These are phyloP conservation scores for Isatis lusitanica DNA, from an alignment of 441 rosid species.

Conservation along the genomic window DNA sequence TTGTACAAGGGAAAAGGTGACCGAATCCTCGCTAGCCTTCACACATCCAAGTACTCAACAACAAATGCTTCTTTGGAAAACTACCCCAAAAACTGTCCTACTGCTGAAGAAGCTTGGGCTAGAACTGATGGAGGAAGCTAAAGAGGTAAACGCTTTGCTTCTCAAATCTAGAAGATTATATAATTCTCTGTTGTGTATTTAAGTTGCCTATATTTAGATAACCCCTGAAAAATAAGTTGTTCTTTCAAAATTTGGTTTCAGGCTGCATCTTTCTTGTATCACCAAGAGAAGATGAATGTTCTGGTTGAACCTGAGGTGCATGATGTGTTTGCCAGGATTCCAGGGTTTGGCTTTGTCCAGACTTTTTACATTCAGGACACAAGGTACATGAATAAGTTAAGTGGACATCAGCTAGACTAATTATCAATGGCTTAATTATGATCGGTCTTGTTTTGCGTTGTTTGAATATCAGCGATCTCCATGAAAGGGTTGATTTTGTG, in stretches of 20 bases:
- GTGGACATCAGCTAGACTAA: slow-evolving; percentile 15
- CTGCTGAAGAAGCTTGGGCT: slow-evolving; percentile 87
- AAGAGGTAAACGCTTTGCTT: slow-evolving; percentile 60
- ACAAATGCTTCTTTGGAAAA: slow-evolving; percentile 99
- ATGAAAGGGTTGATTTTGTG: slow-evolving; percentile 95
- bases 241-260: slow-evolving; percentile 35
- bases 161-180: neutral
- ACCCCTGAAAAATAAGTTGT: slow-evolving; percentile 11
- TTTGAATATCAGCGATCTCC: slow-evolving; percentile 70
- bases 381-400: slow-evolving; percentile 50
- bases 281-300: slow-evolving; percentile 95
- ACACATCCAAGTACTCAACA: slow-evolving; percentile 99
- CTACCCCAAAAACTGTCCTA: slow-evolving; percentile 85
- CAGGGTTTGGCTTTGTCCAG: slow-evolving; percentile 96
- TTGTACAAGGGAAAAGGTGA: slow-evolving; percentile 92
- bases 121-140: slow-evolving; percentile 94
- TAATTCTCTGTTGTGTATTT: neutral
- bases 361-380: slow-evolving; percentile 97
- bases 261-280: slow-evolving; percentile 89
- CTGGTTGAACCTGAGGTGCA: slow-evolving; percentile 98
- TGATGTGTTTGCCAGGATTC: slow-evolving; percentile 94
- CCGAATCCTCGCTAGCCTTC: slow-evolving; percentile 94
- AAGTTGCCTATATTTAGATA: neutral
- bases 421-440: slow-evolving; percentile 4
- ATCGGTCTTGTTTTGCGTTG: slow-evolving; percentile 19